Base-by-base conservation (phyloP, 2,329 filamentous ascomycete species). In the Aplosporella prunicola region DNA sequence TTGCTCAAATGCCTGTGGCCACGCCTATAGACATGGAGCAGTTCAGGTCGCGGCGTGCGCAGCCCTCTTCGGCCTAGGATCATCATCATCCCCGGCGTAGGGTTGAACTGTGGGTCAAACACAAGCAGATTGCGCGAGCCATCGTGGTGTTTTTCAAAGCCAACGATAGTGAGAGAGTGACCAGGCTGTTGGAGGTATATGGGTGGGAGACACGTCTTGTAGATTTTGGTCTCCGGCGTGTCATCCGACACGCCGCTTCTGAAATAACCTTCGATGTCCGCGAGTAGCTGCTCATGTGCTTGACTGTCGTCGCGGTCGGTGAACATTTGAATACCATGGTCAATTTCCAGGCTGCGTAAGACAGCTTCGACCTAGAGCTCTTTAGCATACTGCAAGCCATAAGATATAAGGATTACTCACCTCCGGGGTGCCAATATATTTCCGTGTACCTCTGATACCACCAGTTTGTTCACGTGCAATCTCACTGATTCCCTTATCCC, bases 351-450 rank as follows among this genome's bases (percentile, higher is more conserved):
- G 45, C 76, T 77, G 23, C 71, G 62, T 48, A 93, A 82, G 47
- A 93, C 71, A 6, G 87, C 84, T 57, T 89, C 76, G 5, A 83
- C 86, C 81, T 87, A 35, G 20, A 16, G n/a, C 4, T 14, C 43
- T 39, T 50, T 41, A 45, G 32, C 18, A 29, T 10, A 16, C 5
- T 20, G 9, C 22, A 25, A 20, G 17, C 8, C 11, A 25, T 5
- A n/a, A 4, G 31, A 2, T 2, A 14, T 13, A 35, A 30, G n/a
- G 27, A 26, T 20, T 29, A 30, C 55, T 47, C 65, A 84, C 83
- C 68, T 96, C 89, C 7, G 85, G 79, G 1, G 89, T 95, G 11
- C 89, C 89, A 48, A 96, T 96, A 53, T 91, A 96, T 58, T 95
- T 96, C 43, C 91, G 76, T 0, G 88, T 94, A n/a, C 80, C 80